phyloP scores from a whole-genome alignment of 2,329 filamentous ascomycete genomes.

The Amauroascus niger region DNA sequence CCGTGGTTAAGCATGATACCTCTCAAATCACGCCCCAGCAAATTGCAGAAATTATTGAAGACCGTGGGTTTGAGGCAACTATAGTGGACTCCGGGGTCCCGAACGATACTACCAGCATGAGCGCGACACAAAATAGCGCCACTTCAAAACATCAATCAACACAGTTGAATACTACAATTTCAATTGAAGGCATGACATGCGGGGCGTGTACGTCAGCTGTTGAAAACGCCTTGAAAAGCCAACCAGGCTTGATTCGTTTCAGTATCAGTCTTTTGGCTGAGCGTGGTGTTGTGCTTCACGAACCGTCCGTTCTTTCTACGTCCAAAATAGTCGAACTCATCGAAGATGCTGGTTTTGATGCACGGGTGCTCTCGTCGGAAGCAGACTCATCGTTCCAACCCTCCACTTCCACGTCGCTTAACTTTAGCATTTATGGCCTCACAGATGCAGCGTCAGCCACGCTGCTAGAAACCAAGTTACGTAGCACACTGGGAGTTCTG shows the following conservation, averaged over 20 bases:
- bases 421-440: constrained; percentile 77
- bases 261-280: constrained; percentile 93
- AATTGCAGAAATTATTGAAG: constrained; percentile 43
- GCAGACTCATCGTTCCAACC: constrained; percentile 48
- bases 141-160: constrained; percentile 27
- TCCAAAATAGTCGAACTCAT: constrained; percentile 73
- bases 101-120: constrained; percentile 38
- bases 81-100: constrained; percentile 39
- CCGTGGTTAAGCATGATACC: constrained; percentile 72
- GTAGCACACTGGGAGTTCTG: constrained; percentile 57
- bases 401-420: constrained; percentile 51
- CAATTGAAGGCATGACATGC: constrained; percentile 95
- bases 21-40: constrained; percentile 41
- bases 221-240: constrained; percentile 65
- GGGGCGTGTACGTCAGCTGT: constrained; percentile 91
- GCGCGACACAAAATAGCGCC: constrained; percentile 43
- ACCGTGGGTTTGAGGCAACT: constrained; percentile 42
- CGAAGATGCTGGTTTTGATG: constrained; percentile 83
- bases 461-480: constrained; percentile 59
- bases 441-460: constrained; percentile 62
- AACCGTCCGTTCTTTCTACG: constrained; percentile 58
- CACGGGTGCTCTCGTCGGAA: constrained; percentile 67
- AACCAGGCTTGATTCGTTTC: constrained; percentile 75
- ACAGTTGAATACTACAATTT: constrained; percentile 64
- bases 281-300: constrained; percentile 77